These are phyloP conservation scores for Ashbya aceris DNA, from an alignment of 1,139 yeast genomes.

Conservation along the genomic window DNA sequence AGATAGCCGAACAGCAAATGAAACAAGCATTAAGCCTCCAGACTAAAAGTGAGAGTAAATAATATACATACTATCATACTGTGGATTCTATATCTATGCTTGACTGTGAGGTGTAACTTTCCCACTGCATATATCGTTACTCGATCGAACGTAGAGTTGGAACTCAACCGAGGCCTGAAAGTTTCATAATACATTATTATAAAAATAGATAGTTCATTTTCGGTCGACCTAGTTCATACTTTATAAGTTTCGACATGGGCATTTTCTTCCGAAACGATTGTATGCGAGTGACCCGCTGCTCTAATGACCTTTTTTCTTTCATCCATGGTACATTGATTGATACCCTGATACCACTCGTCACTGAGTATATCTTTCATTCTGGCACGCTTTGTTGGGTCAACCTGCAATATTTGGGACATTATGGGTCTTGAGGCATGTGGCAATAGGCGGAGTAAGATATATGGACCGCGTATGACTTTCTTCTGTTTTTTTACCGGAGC, in stretches of 20 bases:
- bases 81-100: too few relatives aligned
- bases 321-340: constrained; percentile 41
- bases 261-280: constrained; percentile 42
- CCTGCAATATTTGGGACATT: constrained; percentile 59
- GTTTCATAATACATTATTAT: too few relatives aligned
- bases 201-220: too few relatives aligned
- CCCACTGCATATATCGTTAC: too few relatives aligned
- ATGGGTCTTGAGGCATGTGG: constrained; percentile 83
- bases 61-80: too few relatives aligned
- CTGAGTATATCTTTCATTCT: constrained; percentile 54
- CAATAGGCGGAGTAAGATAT: constrained; percentile 72
- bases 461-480: constrained; percentile 56
- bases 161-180: too few relatives aligned
- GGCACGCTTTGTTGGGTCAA: constrained; percentile 63
- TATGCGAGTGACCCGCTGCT: constrained; percentile 49
- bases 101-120: too few relatives aligned
- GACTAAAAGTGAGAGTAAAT: too few relatives aligned
- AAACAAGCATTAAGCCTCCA: too few relatives aligned
- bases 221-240: constrained; percentile 11
- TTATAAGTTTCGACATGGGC: constrained; percentile 38
- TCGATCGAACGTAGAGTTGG: too few relatives aligned
- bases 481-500: constrained; percentile 14
- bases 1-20: too few relatives aligned
- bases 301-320: constrained; percentile 36
- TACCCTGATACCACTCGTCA: constrained; percentile 66